phyloP scores from a whole-genome alignment of 78 protist genomes.

The Dictyostelium capitatum region DNA sequence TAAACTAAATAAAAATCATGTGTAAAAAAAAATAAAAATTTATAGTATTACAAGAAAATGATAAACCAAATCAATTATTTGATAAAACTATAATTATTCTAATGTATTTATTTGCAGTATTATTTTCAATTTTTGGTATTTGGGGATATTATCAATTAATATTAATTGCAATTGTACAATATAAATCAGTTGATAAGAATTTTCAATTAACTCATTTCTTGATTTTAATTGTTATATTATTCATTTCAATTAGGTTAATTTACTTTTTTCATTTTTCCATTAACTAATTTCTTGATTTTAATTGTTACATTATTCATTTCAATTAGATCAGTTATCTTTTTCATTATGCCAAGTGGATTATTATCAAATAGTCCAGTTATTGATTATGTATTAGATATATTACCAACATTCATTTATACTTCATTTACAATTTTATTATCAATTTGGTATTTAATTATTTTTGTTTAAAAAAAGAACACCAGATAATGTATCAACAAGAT shows the following conservation, averaged over 20 bases:
- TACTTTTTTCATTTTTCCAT: no score
- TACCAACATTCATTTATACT: conserved; percentile 13
- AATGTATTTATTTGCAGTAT: not conserved
- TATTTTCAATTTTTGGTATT: not conserved
- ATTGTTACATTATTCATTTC: no score
- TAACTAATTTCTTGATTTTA: no score
- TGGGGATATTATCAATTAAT: not conserved
- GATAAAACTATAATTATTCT: not conserved
- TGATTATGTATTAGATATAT: conserved; percentile 12
- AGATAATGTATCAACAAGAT: not conserved
- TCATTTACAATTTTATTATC: not conserved
- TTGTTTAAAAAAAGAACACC: not conserved
- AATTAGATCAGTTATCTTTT: no score
- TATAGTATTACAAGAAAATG: no score
- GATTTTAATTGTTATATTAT: no score
- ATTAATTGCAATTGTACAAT: no score
- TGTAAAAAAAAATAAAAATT: no score
- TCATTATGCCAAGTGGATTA: not conserved
- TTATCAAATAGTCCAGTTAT: not conserved
- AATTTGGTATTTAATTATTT: not conserved
- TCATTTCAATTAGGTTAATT: no score
- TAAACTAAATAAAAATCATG: no score
- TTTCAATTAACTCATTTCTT: no score
- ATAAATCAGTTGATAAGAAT: no score
- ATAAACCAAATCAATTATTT: not conserved